Conservation (phyloP, 1,139 yeast species). For the Magnusiomyces clavatus region DNA sequence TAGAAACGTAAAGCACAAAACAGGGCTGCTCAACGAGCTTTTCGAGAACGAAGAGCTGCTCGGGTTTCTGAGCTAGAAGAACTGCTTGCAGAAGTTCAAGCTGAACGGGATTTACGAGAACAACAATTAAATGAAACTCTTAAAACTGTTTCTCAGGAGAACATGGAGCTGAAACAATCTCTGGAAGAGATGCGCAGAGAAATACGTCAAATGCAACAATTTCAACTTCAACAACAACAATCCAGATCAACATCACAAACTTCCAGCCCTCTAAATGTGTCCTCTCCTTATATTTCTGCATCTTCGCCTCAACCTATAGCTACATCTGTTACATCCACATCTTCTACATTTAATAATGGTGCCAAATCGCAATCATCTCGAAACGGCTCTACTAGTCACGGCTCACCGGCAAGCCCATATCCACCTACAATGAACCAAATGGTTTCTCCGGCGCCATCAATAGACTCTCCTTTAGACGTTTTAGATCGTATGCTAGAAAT, state of each 20-base stretch:
- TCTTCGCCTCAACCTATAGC: neutral
- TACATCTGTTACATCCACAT: neutral
- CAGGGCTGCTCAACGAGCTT: constrained; percentile 88
- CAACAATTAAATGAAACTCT: constrained; percentile 42
- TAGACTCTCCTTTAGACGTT: constrained; percentile 28
- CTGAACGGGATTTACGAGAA: constrained; percentile 37
- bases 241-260: neutral
- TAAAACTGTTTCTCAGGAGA: constrained; percentile 22
- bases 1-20: constrained; percentile 63
- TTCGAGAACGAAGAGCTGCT: constrained; percentile 70
- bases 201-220: constrained; percentile 9
- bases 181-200: constrained; percentile 17
- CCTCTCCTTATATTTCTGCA: neutral
- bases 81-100: constrained; percentile 53
- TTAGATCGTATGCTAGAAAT: constrained; percentile 36
- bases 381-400: neutral
- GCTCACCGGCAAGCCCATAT: neutral
- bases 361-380: neutral
- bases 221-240: constrained; percentile 1
- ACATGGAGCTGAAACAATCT: constrained; percentile 18
- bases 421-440: constrained; percentile 20
- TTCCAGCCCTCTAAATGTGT: neutral
- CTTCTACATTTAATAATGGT: neutral
- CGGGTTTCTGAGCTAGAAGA: constrained; percentile 47
- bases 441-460: constrained; percentile 37